Percentiles rank a stretch among this genome's conserved stretches.
Conservation (phyloP, 495 filamentous ascomycete genomes). For the Bryoglossum gracile region DNA sequence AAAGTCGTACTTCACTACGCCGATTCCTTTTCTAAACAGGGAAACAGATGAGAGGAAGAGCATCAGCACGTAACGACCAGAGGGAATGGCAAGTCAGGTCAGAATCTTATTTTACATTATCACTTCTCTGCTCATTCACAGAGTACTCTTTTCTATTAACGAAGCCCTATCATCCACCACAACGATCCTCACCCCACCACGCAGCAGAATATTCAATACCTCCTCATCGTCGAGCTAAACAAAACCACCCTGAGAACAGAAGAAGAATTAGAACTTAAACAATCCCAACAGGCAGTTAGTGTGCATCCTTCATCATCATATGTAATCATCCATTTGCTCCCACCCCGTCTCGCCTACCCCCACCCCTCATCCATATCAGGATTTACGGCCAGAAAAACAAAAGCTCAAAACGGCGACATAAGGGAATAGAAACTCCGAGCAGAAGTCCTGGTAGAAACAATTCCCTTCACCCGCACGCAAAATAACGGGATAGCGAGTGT, state of each 20-base stretch:
- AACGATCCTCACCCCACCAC: not conserved
- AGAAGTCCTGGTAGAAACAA: not conserved
- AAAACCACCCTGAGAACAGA: not conserved
- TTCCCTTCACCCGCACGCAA: too few species aligned
- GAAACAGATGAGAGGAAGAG: too few species aligned
- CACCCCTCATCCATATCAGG: not conserved
- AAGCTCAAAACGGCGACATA: not conserved
- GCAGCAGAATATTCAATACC: not conserved
- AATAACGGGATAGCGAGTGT: too few species aligned
- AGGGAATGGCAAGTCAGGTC: too few species aligned
- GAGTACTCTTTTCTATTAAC: not conserved
- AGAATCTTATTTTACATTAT: not conserved
- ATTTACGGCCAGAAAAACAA: not conserved
- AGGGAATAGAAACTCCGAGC: not conserved
- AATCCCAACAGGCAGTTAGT: too few species aligned
- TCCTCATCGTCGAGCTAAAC: not conserved
- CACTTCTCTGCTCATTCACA: not conserved
- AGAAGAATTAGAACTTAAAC: too few species aligned
- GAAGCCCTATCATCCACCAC: not conserved
- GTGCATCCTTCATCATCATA: not conserved
- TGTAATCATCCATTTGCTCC: not conserved
- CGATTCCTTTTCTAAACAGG: too few species aligned
- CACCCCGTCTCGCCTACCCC: not conserved
- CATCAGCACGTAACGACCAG: too few species aligned
- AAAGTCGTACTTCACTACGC: too few species aligned